phyloP scores from a whole-genome alignment of 1,284 basidiomycete genomes.

The Ceratorhiza oryzae-sativae region DNA sequence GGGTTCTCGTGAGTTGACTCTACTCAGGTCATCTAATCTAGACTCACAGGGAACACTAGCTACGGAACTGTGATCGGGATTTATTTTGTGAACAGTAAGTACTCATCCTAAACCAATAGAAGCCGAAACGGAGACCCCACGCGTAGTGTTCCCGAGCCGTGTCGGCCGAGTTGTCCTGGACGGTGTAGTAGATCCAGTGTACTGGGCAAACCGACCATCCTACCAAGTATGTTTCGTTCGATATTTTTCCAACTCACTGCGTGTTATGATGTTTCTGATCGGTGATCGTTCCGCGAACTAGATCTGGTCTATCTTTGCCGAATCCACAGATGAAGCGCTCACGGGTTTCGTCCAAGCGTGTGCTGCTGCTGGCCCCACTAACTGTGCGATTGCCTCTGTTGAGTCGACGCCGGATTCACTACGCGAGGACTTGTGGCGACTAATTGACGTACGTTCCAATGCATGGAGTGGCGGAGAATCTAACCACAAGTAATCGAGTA shows the following conservation, averaged over 20 bases:
- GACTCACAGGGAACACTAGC: constrained; percentile 16
- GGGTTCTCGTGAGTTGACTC: constrained; percentile 40
- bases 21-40: background rate
- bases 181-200: constrained; percentile 39
- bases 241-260: background rate
- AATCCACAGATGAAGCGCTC: constrained; percentile 30
- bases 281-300: background rate
- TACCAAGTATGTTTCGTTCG: constrained; percentile 17
- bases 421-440: background rate
- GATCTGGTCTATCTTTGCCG: constrained; percentile 1
- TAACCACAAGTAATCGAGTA: too few species aligned
- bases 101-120: too few species aligned
- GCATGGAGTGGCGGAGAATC: too few species aligned
- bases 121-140: too few species aligned
- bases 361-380: constrained; percentile 33
- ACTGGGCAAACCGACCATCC: constrained; percentile 16
- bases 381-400: constrained; percentile 30
- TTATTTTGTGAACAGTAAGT: constrained; percentile 40
- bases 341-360: constrained; percentile 25
- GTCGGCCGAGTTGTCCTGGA: constrained; percentile 41
- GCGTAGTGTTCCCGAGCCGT: constrained; percentile 39
- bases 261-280: background rate
- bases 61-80: constrained; percentile 43
- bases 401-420: background rate
- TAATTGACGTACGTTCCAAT: constrained; percentile 8